Percentiles rank a stretch among this genome's conserved stretches.
Evolutionary conservation across 2,329 filamentous ascomycete species (phyloP).

Genomic region (Eutypella sp.): DNA sequence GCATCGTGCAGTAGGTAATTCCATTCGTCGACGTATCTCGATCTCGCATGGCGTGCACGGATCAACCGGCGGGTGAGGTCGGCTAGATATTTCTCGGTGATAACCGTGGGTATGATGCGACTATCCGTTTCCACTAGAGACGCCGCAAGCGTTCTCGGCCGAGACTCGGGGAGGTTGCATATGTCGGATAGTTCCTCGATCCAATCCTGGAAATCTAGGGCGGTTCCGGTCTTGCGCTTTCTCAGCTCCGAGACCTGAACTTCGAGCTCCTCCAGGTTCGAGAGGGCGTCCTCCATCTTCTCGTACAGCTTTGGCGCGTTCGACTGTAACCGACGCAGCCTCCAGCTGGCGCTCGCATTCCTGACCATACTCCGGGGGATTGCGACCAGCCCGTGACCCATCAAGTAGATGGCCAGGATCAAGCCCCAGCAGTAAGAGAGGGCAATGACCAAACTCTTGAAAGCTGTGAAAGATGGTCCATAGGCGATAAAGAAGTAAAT

Average conservation of each 20-base stretch:
- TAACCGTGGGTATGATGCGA: slow-evolving; percentile 65
- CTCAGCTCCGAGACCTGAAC: slow-evolving; percentile 73
- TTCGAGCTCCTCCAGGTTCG: slow-evolving; percentile 76
- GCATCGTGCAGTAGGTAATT: slow-evolving; percentile 70
- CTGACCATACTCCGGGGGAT: slow-evolving; percentile 78
- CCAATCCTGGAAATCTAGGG: slow-evolving; percentile 79
- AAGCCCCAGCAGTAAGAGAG: slow-evolving; percentile 92
- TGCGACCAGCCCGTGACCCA: slow-evolving; percentile 94
- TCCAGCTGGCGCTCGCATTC: slow-evolving; percentile 70
- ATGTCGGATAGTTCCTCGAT: slow-evolving; percentile 88
- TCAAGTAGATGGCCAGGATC: slow-evolving; percentile 87
- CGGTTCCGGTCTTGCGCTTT: slow-evolving; percentile 73
- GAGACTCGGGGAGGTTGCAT: slow-evolving; percentile 61
- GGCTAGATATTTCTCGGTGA: slow-evolving; percentile 90
- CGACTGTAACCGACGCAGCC: slow-evolving; percentile 69
- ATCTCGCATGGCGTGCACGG: slow-evolving; percentile 76
- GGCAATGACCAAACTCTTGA: slow-evolving; percentile 88
- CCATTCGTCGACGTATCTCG: slow-evolving; percentile 84
- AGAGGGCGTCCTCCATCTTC: slow-evolving; percentile 77
- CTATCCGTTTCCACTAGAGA: slow-evolving; percentile 38
- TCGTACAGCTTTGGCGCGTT: slow-evolving; percentile 81
- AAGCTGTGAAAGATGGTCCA: slow-evolving; percentile 63
- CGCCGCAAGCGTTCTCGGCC: slow-evolving; percentile 35
- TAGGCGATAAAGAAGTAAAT: slow-evolving; percentile 80
- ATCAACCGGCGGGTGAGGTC: slow-evolving; percentile 79